Evolutionary conservation across 2,329 filamentous ascomycete genomes (phyloP), one percentile per base, ranked within the genome.

Genomic region (Raffaelea ambrosiae): DNA sequence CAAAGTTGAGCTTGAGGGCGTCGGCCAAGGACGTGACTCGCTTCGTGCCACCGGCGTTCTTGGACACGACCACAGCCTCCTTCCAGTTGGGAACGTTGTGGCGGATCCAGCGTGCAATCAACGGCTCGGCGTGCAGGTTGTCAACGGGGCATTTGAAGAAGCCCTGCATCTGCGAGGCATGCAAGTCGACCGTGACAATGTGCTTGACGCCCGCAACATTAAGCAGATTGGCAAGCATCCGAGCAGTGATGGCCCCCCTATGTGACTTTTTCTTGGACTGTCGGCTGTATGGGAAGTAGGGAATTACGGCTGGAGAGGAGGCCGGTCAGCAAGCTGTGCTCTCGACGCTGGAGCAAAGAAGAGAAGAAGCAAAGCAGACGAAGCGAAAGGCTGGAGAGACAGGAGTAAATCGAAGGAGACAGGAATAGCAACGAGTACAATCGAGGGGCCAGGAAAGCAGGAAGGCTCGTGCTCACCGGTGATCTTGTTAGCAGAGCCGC

Each of bases 211-310:
- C 93, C 45, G 93, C 93, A 49, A 98, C 86, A 51, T 86, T 80
- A 57, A 98, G 81, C 44, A 97, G 79, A 65, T 98, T 98, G 52
- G 93, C 91, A 46, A 98, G 79, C 89, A 98, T 95, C 57, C 91
- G 84, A 48, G 93, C 93, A 9, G 93, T 96, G 61, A 98, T 97
- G 50, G 93, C 89, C 45, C 93, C 93, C 55, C 93, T 81, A 63
- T 97, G 91, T 48, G 88, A 89, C 71, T 98, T 98, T 76, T 97
- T 97, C 76, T 98, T 98, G 50, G 91, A 97, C 67, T 98, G 93
- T 53, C 93, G 88, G 57, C 89, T 96, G 72, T 98, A 98, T n/a
- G 93, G 93, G 62, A 97, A 98, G 69, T 97, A 97, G 13, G 88
- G 88, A 60, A 93, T 79, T 54, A 93, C 87, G 55, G 88, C 88